phyloP scores from a whole-genome alignment of 176 grass and related monocot genomes.

The Zoysia japonica region DNA sequence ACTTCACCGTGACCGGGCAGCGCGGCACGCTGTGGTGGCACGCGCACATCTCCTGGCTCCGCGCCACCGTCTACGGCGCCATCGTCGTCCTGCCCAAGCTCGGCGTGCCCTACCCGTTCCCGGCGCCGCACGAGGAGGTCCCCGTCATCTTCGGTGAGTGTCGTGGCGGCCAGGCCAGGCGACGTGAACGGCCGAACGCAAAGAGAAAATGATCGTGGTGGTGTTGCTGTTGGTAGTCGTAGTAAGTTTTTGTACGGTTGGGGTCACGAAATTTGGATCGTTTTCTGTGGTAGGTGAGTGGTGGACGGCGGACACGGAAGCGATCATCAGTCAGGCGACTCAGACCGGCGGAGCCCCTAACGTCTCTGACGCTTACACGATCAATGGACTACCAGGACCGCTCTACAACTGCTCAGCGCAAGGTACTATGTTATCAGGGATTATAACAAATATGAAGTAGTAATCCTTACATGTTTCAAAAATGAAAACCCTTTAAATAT shows the following conservation, averaged over 20 bases:
- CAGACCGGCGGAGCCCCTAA: constrained; percentile 50
- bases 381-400: constrained; percentile 64
- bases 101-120: constrained; percentile 72
- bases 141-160: constrained; percentile 66
- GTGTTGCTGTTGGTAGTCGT: neutral
- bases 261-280: neutral
- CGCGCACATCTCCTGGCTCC: constrained; percentile 82
- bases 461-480: too few species aligned
- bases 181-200: constrained; percentile 24
- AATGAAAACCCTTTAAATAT: too few species aligned
- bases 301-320: constrained; percentile 62
- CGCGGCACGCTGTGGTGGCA: constrained; percentile 90
- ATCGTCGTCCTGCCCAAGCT: constrained; percentile 74
- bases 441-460: too few species aligned
- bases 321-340: constrained; percentile 39
- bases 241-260: neutral
- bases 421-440: constrained; percentile 21
- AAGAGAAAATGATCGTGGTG: neutral
- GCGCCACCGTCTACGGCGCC: constrained; percentile 63
- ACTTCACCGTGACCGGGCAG: constrained; percentile 67
- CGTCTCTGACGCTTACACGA: constrained; percentile 65
- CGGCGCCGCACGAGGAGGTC: constrained; percentile 58
- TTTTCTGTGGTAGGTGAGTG: constrained; percentile 47
- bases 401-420: constrained; percentile 56
- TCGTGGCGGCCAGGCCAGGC: neutral